Evolutionary conservation across 2,329 filamentous ascomycete species (phyloP), one percentile per base, ranked within the genome.

Genomic region (Zarea fungicola): DNA sequence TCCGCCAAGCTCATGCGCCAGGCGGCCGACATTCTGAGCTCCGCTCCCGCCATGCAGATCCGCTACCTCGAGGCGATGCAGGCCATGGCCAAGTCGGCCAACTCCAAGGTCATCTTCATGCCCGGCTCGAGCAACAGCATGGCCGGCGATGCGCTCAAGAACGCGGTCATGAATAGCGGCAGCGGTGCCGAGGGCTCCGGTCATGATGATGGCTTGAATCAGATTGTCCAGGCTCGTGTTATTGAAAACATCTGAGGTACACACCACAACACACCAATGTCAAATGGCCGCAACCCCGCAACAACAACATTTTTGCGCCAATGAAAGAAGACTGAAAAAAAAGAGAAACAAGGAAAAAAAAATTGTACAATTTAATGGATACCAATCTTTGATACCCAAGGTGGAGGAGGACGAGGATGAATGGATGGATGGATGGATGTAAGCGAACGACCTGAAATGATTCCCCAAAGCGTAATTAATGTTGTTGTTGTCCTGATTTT

Each of bases 51-150:
- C 58, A 99, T 99, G 93, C 91, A 96, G 73, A 96, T 96, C 73
- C 78, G 91, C 57, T 97, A 97, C 69, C 85, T 99, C 57, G 93
- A 99, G 73, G 91, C 93, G 4, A 97, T 97, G 92, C 93, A 97
- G 68, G 81, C 89, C 35, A 99, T 99, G 92, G 93, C 93, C 60
- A 97, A 96, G 80, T 81, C 82, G 0, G 89, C 90, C 41, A 95
- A 91, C 70, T 83, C 78, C 71, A 95, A 95, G 72, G 86, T 93
- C 61, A 91, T 93, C 61, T 93, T 92, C 76, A 62, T 93, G 60
- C 87, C 86, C 9, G 81, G 74, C 9, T 64, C 67, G 26, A 57
- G 59, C 40, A 69, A 63, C 56, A 80, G 87, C 69, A 82, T 61
- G 53, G 62, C 57, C 50, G 62, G 56, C 49, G 34, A 61, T 2